Conservation (phyloP, 331 rosid species). For the Pyracantha coccinea region DNA sequence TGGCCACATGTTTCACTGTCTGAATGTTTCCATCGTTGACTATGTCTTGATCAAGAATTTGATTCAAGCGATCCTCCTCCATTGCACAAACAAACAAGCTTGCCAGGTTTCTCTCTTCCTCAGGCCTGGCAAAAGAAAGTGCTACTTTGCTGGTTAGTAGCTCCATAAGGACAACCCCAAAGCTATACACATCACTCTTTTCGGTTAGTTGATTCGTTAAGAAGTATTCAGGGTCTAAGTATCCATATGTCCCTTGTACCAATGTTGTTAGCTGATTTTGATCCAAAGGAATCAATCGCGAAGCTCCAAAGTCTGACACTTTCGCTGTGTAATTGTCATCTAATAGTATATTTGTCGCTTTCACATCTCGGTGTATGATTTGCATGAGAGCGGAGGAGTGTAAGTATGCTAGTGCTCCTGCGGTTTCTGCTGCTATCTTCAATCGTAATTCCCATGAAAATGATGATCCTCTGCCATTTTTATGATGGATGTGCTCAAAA, state of each 20-base stretch:
- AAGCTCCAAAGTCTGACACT: background rate
- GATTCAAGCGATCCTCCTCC: background rate
- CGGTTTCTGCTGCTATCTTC: conserved; percentile 5
- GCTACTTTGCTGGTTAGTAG: background rate
- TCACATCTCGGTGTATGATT: conserved; percentile 11
- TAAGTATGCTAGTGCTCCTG: conserved; percentile 10
- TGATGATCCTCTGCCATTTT: background rate
- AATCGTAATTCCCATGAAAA: conserved; percentile 5
- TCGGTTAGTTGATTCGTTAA: background rate
- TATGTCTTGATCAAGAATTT: background rate
- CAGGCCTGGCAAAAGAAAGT: background rate
- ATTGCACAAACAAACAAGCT: background rate
- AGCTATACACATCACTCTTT: background rate
- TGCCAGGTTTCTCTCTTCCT: background rate
- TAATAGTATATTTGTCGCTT: background rate
- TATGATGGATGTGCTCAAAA: background rate
- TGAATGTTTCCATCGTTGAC: background rate
- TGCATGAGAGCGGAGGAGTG: background rate
- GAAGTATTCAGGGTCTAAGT: background rate
- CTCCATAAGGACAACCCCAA: background rate
- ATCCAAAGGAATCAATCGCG: background rate
- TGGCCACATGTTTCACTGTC: background rate
- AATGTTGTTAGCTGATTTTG: background rate
- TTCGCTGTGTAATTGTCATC: background rate
- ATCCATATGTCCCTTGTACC: background rate